Percentiles rank a stretch among this genome's conserved stretches.
Conservation (phyloP, 352 stramenopile species). For the Thraustochytrium sp. region DNA sequence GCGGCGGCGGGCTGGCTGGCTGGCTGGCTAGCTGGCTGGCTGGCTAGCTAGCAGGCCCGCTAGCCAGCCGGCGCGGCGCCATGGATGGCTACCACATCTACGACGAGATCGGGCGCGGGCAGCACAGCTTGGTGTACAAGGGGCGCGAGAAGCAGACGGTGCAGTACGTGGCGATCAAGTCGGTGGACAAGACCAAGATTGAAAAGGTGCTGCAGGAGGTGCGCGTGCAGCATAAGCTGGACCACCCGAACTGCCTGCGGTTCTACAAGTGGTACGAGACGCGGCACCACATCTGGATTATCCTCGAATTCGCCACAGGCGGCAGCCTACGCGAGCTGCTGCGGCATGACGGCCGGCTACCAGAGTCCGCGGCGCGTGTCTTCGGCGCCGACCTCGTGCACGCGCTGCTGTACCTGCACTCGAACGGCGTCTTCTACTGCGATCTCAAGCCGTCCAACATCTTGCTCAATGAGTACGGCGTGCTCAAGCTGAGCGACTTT, state of each 20-base stretch:
- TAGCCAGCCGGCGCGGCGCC: not conserved
- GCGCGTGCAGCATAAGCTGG: conserved; percentile 74
- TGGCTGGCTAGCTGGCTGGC: too few species aligned
- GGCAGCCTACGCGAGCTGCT: conserved; percentile 36
- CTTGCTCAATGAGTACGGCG: conserved; percentile 83
- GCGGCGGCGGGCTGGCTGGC: too few species aligned
- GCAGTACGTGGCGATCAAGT: conserved; percentile 87
- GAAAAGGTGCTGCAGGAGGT: conserved; percentile 66
- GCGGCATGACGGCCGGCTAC: conserved; percentile 55
- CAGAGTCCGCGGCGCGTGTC: conserved; percentile 67
- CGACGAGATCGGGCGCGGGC: conserved; percentile 81
- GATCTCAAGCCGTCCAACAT: conserved; percentile 82
- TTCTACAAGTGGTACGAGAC: conserved; percentile 93
- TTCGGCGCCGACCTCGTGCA: conserved; percentile 53
- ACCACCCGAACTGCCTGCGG: conserved; percentile 73
- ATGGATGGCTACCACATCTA: conserved; percentile 93
- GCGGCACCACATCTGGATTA: conserved; percentile 88
- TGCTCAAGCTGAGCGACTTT: conserved; percentile 83
- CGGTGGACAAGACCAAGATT: conserved; percentile 80
- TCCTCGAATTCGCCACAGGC: conserved; percentile 86
- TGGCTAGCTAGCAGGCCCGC: not conserved
- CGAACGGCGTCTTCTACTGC: conserved; percentile 76
- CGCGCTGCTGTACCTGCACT: conserved; percentile 73
- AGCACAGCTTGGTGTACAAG: conserved; percentile 84
- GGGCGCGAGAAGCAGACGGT: conserved; percentile 80